Conservation (phyloP, 257 asterid genomes). For the Ligustrum vulgare region DNA sequence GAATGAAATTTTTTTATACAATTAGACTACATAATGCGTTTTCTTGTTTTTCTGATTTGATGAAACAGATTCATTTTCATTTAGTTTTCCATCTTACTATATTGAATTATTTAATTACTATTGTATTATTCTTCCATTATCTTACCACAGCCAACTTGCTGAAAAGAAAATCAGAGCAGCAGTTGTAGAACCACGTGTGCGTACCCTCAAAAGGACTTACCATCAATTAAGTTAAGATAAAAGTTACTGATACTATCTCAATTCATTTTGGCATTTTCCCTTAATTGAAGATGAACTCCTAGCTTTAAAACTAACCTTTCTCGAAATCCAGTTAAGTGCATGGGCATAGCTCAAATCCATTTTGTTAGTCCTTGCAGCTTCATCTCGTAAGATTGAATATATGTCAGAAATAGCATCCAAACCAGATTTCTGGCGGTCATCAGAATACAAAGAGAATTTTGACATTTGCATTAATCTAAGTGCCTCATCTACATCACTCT, state of each 20-base stretch:
- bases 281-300: background rate
- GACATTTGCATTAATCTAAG: conserved; percentile 99
- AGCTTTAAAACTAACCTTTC: conserved; percentile 67
- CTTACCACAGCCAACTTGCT: background rate
- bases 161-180: background rate
- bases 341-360: conserved; percentile 88
- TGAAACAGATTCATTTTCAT: background rate
- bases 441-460: conserved; percentile 92
- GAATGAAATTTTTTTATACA: background rate
- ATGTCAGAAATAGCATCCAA: conserved; percentile 96
- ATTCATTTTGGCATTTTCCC: background rate
- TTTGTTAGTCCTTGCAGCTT: conserved; percentile 83
- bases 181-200: background rate
- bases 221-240: background rate
- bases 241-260: background rate
- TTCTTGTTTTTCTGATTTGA: background rate
- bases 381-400: conserved; percentile 89
- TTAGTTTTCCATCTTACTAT: background rate
- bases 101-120: background rate
- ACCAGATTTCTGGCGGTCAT: conserved; percentile 86
- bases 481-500: conserved; percentile 99
- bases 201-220: background rate
- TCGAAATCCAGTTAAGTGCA: conserved; percentile 97
- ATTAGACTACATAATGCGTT: background rate
- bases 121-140: background rate